phyloP scores from a whole-genome alignment of 306 rosid genomes.

The Delonix regia region DNA sequence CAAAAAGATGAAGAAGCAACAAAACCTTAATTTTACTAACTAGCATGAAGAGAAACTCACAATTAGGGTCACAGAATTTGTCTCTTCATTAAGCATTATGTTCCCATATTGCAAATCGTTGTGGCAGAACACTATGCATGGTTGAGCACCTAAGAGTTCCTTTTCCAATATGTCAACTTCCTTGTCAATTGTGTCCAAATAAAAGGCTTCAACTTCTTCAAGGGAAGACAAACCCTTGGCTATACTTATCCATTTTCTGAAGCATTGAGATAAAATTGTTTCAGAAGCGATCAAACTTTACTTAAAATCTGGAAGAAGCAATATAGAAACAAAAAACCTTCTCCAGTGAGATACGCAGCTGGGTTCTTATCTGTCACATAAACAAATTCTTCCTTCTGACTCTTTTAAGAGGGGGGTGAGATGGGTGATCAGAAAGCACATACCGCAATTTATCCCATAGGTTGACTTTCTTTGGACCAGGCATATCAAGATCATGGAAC shows the following conservation, averaged over 20 bases:
- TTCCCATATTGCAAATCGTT: conserved; percentile 89
- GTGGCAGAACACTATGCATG: conserved; percentile 70
- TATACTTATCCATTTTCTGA: conserved; percentile 69
- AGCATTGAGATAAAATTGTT: conserved; percentile 23
- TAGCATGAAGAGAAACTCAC: conserved; percentile 53
- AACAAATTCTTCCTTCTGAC: neutral
- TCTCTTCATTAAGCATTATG: conserved; percentile 76
- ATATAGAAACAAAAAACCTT: neutral
- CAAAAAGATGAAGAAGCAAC: neutral
- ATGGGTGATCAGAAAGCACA: neutral
- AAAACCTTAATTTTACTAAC: conserved; percentile 3
- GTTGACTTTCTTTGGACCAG: conserved; percentile 64
- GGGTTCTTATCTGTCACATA: neutral
- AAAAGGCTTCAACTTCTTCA: conserved; percentile 60
- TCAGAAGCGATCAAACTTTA: conserved; percentile 21
- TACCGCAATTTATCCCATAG: conserved; percentile 82
- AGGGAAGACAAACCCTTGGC: conserved; percentile 54
- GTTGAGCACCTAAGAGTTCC: conserved; percentile 44
- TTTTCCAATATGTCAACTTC: conserved; percentile 64
- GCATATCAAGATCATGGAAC: conserved; percentile 78
- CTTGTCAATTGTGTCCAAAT: conserved; percentile 54
- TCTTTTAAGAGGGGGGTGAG: neutral
- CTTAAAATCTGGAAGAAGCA: neutral
- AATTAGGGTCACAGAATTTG: conserved; percentile 63
- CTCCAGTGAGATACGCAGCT: neutral